Evolutionary conservation across 257 asterid species (phyloP).

Genomic region (Solanum bulbocastanum): DNA sequence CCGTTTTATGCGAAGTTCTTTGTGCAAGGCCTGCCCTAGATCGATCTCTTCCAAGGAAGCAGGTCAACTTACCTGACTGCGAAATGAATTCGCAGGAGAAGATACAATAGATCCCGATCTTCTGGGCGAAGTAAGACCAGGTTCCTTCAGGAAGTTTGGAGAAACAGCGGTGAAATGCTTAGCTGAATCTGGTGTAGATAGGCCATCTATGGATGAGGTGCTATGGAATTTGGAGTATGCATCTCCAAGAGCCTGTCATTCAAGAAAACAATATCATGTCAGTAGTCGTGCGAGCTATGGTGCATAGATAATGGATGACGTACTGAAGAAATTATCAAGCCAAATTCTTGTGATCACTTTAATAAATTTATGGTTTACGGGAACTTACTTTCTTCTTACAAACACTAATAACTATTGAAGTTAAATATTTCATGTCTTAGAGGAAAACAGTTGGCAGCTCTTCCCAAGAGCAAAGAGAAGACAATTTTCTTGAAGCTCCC

Average conservation of each 20-base stretch:
- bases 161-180: not conserved
- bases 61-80: not conserved
- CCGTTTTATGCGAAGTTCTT: not conserved
- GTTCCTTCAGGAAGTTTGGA: not conserved
- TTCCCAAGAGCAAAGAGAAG: too few species aligned
- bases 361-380: too few species aligned
- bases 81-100: not conserved
- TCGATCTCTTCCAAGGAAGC: not conserved
- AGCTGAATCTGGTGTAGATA: not conserved
- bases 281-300: too few species aligned
- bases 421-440: not conserved
- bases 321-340: too few species aligned
- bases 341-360: too few species aligned
- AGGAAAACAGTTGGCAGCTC: too few species aligned
- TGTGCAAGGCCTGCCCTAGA: not conserved
- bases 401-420: too few species aligned
- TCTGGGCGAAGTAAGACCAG: not conserved
- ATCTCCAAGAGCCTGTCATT: not conserved
- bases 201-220: not conserved
- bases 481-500: too few species aligned
- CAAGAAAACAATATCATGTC: too few species aligned
- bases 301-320: too few species aligned
- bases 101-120: not conserved
- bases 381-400: too few species aligned
- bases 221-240: not conserved